A percentile compares a stretch with the other conserved stretches of the same genome.
These are phyloP conservation scores for Retiboletus fuscus DNA, from an alignment of 1,284 basidiomycete species.

Conservation along the genomic window DNA sequence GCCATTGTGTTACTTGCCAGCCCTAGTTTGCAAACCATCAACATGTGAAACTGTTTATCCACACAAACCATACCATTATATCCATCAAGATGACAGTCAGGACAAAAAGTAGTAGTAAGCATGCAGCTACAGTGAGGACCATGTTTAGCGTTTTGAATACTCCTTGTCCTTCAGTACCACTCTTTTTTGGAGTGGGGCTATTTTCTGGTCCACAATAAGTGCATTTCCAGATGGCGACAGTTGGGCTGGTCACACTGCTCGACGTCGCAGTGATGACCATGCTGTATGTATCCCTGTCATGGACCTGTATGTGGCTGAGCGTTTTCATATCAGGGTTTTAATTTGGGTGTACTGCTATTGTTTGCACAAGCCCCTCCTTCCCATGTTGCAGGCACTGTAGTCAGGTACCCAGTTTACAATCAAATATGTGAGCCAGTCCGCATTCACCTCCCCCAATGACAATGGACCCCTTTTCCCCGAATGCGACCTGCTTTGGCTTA, in stretches of 20 bases:
- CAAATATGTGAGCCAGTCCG: neutral
- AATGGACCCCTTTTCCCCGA: slow-evolving; percentile 1
- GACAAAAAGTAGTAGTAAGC: neutral
- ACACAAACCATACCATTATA: neutral
- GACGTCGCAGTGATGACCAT: neutral
- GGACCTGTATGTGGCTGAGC: neutral
- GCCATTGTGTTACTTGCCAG: neutral
- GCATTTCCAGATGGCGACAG: neutral
- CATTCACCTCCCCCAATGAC: neutral
- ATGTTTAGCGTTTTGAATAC: neutral
- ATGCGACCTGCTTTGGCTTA: slow-evolving; percentile 2
- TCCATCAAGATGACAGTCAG: neutral
- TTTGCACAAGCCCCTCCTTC: neutral
- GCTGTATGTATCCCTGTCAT: neutral
- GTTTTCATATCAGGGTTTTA: neutral
- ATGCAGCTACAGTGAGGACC: neutral
- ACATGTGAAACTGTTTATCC: neutral
- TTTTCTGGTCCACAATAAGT: neutral
- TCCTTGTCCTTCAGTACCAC: neutral
- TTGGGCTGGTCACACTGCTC: neutral
- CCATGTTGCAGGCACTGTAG: neutral
- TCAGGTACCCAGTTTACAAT: neutral
- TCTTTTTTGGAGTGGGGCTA: neutral
- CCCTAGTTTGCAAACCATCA: neutral
- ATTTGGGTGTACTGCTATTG: neutral